Evolutionary conservation across 2,329 filamentous ascomycete genomes (phyloP).

Genomic region (Chaetomiaceae sp.): DNA sequence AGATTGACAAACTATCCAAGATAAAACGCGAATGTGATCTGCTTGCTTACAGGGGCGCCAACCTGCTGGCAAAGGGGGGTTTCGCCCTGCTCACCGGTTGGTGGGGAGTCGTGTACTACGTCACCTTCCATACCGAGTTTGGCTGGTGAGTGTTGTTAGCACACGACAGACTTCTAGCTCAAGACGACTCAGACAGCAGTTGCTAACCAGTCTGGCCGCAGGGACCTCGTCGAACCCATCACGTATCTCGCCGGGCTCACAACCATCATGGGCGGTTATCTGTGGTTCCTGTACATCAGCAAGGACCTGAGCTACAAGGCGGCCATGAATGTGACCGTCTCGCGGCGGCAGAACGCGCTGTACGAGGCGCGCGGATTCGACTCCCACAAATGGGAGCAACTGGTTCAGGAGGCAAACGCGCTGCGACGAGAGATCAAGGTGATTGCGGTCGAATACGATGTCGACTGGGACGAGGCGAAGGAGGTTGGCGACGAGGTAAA

Average conservation of each 20-base stretch:
- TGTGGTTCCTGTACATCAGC: constrained; percentile 93
- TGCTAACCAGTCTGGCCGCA: background rate
- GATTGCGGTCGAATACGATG: constrained; percentile 81
- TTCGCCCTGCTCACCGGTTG: constrained; percentile 69
- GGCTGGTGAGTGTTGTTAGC: constrained; percentile 55
- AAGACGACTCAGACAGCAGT: background rate
- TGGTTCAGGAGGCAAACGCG: constrained; percentile 75
- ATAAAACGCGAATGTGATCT: constrained; percentile 79
- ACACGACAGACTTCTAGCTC: no score
- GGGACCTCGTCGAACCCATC: constrained; percentile 79
- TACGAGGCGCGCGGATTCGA: constrained; percentile 76
- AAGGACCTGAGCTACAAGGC: constrained; percentile 81
- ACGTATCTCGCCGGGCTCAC: constrained; percentile 85
- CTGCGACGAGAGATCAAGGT: constrained; percentile 73
- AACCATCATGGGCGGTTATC: constrained; percentile 81
- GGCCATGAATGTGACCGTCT: constrained; percentile 83
- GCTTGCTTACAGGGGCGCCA: constrained; percentile 70
- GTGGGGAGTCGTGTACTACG: constrained; percentile 77
- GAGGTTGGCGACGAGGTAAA: constrained; percentile 67
- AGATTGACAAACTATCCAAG: constrained; percentile 63
- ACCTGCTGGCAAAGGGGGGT: constrained; percentile 73
- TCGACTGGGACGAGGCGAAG: constrained; percentile 76
- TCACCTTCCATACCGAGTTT: constrained; percentile 66
- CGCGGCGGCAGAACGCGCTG: constrained; percentile 66
- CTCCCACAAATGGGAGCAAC: constrained; percentile 66